Evolutionary conservation across 805 yeast genomes (phyloP).

Genomic region (Kazachstania bromeliacearum): DNA sequence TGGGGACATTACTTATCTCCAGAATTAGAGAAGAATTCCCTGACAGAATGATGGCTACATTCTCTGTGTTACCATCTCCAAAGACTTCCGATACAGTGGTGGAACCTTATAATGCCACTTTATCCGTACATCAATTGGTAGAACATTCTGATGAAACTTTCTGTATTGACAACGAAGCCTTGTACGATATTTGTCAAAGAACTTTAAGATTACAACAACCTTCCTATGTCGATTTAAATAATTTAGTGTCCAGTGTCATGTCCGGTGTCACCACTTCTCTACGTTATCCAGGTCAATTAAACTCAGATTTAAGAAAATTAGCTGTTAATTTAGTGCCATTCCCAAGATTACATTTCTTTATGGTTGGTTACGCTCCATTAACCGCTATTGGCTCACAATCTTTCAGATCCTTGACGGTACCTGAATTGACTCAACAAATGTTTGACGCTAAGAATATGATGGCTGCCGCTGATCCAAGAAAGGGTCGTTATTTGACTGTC

Average conservation of each 20-base stretch:
- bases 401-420: slow-evolving; percentile 77
- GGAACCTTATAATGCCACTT: slow-evolving; percentile 89
- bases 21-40: slow-evolving; percentile 88
- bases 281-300: slow-evolving; percentile 92
- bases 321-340: slow-evolving; percentile 93
- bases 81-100: slow-evolving; percentile 88
- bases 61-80: slow-evolving; percentile 87
- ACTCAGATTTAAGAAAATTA: slow-evolving; percentile 83
- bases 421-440: slow-evolving; percentile 89
- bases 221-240: slow-evolving; percentile 67
- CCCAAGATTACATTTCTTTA: slow-evolving; percentile 91
- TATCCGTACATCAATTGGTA: slow-evolving; percentile 83
- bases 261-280: slow-evolving; percentile 90
- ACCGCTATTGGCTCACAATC: slow-evolving; percentile 72
- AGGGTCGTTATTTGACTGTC: slow-evolving; percentile 85
- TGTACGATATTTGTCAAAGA: slow-evolving; percentile 79
- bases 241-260: slow-evolving; percentile 83
- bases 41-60: slow-evolving; percentile 93
- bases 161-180: slow-evolving; percentile 91
- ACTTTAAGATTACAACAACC: slow-evolving; percentile 79
- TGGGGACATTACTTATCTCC: slow-evolving; percentile 83
- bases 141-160: slow-evolving; percentile 89
- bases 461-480: slow-evolving; percentile 90
- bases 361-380: slow-evolving; percentile 91
- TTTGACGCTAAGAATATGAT: slow-evolving; percentile 88